Conservation (phyloP, 768 basidiomycete genomes). For the Lactifluus hygrophoroides region DNA sequence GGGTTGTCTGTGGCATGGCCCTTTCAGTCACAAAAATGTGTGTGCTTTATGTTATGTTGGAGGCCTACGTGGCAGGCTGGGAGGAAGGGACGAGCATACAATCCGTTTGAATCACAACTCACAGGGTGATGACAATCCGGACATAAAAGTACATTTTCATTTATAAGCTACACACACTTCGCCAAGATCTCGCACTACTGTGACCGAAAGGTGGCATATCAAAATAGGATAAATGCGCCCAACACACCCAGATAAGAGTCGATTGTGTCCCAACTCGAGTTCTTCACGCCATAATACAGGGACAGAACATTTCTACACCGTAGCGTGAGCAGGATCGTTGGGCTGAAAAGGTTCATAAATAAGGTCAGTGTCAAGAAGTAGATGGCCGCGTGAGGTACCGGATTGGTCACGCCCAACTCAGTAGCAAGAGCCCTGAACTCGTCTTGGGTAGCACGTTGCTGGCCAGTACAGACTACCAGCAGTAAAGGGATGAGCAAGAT, state of each 20-base stretch:
- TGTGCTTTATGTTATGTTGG: background rate
- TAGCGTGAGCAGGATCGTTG: conserved; percentile 26
- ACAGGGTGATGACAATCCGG: background rate
- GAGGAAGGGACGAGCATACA: background rate
- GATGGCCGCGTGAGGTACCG: conserved; percentile 18
- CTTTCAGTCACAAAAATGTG: too few relatives aligned
- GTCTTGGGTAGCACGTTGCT: conserved; percentile 31
- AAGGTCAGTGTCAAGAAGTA: background rate
- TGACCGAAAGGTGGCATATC: background rate
- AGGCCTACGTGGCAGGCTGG: background rate
- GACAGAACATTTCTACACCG: conserved; percentile 7
- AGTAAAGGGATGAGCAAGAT: background rate
- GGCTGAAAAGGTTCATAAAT: conserved; percentile 20
- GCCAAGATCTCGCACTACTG: background rate
- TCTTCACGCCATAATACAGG: background rate
- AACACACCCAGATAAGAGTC: background rate
- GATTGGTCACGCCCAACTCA: conserved; percentile 33
- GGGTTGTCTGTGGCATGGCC: background rate
- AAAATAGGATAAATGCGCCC: background rate
- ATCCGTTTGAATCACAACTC: background rate
- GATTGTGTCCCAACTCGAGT: background rate
- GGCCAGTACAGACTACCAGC: conserved; percentile 41
- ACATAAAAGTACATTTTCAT: background rate
- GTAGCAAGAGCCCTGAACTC: conserved; percentile 45
- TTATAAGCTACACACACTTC: background rate